phyloP scores from a whole-genome alignment of 768 basidiomycete genomes.

The Amanita jacksonii region DNA sequence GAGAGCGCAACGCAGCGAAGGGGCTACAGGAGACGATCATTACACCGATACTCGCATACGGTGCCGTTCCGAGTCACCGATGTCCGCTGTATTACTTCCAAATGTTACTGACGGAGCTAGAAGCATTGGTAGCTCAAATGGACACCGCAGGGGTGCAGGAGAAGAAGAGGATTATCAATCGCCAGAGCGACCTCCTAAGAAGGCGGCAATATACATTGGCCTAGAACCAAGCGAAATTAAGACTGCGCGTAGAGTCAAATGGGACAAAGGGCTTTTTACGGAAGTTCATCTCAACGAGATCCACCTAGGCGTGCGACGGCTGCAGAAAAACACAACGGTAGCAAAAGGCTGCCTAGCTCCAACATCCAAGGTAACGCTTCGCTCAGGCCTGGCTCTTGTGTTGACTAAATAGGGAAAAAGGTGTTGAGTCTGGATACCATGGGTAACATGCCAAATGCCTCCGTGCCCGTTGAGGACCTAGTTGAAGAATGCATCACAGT shows the following conservation, averaged over 20 bases:
- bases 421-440: conserved; percentile 54
- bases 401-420: conserved; percentile 26
- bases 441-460: conserved; percentile 58
- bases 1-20: conserved; percentile 40
- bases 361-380: conserved; percentile 50
- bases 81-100: conserved; percentile 4
- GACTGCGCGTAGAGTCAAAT: conserved; percentile 56
- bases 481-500: conserved; percentile 58
- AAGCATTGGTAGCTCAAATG: conserved; percentile 12
- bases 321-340: conserved; percentile 29
- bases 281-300: conserved; percentile 56
- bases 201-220: conserved; percentile 28
- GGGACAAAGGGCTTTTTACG: conserved; percentile 62
- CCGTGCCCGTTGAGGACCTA: conserved; percentile 46
- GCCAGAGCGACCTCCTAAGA: conserved; percentile 30
- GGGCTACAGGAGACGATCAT: conserved; percentile 24
- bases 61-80: not conserved
- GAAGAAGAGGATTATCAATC: conserved; percentile 78
- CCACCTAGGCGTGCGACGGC: conserved; percentile 37
- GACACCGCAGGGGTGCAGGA: conserved; percentile 59
- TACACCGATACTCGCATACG: conserved; percentile 18
- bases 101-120: conserved; percentile 16
- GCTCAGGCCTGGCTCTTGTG: not conserved
- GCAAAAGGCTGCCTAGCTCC: conserved; percentile 61
- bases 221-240: conserved; percentile 20